Conservation (phyloP, 1,139 yeast species). For the Debaryomycetaceae sp. region DNA sequence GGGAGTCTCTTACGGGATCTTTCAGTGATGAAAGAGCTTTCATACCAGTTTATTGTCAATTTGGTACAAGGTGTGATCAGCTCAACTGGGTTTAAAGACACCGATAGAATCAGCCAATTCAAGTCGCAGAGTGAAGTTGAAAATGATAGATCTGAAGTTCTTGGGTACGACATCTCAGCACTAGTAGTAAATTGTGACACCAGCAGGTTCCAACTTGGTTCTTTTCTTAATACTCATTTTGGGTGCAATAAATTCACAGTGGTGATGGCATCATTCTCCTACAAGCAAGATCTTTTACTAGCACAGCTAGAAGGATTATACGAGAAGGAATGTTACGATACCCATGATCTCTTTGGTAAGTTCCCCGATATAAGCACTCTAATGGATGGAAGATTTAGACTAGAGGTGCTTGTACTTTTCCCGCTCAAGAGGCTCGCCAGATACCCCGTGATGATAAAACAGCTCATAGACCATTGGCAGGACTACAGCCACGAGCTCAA, state of each 20-base stretch:
- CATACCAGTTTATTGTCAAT: slow-evolving; percentile 8
- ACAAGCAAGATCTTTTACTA: slow-evolving; percentile 6
- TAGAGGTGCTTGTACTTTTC: slow-evolving; percentile 8
- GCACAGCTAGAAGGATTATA: neutral
- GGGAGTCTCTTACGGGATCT: neutral
- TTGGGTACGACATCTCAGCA: slow-evolving; percentile 4
- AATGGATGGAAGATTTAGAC: slow-evolving; percentile 11
- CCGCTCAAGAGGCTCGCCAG: slow-evolving; percentile 13
- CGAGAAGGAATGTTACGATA: neutral
- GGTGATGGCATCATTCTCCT: slow-evolving; percentile 5
- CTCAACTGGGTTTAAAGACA: slow-evolving; percentile 7
- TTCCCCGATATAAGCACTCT: slow-evolving; percentile 3
- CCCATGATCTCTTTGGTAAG: slow-evolving; percentile 1
- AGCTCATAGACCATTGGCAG: slow-evolving; percentile 9
- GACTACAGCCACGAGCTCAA: slow-evolving; percentile 9
- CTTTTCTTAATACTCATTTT: slow-evolving; percentile 5
- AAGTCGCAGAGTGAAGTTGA: neutral
- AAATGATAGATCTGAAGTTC: neutral
- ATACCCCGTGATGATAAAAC: slow-evolving; percentile 15
- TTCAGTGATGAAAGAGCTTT: slow-evolving; percentile 5
- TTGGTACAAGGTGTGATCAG: slow-evolving; percentile 6
- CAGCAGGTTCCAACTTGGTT: slow-evolving; percentile 16
- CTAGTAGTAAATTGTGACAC: slow-evolving; percentile 9
- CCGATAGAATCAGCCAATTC: slow-evolving; percentile 3
- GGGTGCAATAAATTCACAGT: slow-evolving; percentile 4